Evolutionary conservation across 1,139 yeast species (phyloP), one percentile per base, ranked within the genome.

Genomic region (Yamadazyma diospyri): DNA sequence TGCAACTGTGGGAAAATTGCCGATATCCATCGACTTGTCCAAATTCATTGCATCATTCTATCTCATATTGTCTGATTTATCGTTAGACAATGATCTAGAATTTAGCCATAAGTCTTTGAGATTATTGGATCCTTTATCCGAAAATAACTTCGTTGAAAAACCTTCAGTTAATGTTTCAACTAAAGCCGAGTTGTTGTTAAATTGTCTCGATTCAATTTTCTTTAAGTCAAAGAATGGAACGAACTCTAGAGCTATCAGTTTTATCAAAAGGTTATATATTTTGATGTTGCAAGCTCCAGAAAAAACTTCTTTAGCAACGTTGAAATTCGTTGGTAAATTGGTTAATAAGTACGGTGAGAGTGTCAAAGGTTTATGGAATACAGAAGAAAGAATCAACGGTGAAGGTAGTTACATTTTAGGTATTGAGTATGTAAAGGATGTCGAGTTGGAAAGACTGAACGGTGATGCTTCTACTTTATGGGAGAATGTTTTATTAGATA

Each of bases 401-500:
- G 73, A 67, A 37, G 85, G 85, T 11, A 76, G 81, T 41, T 96
- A 96, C 36, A 65, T 70, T 5, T 81, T 82, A 50, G 76, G 79
- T 22, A 69, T 81, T 46, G 87, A 81, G 34, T n/a, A 12, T n/a
- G 54, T 53, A 27, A 47, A 58, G 33, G 69, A 63, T 35, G 66
- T 69, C 5, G 81, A 76, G 30, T 76, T 87, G 7, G 87, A 83
- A 46, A 76, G 94, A 55, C 67, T 84, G 45, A 88, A 89, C 50
- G 75, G 95, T 3, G 89, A 81, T 32, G 94, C 94, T 10, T 94
- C 97, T 1, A 82, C 88, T 0, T 62, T 89, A 30, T 92, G 96
- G 95, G 97, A 92, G 52, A 77, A 79, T 35, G 80, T 81, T 3
- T 58, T 89, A 32, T 63, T 92, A 39, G 82, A 81, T 40, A 76